These are phyloP conservation scores for Cymbopogon citratus DNA, from an alignment of 176 grass and related monocot genomes.

Conservation along the genomic window DNA sequence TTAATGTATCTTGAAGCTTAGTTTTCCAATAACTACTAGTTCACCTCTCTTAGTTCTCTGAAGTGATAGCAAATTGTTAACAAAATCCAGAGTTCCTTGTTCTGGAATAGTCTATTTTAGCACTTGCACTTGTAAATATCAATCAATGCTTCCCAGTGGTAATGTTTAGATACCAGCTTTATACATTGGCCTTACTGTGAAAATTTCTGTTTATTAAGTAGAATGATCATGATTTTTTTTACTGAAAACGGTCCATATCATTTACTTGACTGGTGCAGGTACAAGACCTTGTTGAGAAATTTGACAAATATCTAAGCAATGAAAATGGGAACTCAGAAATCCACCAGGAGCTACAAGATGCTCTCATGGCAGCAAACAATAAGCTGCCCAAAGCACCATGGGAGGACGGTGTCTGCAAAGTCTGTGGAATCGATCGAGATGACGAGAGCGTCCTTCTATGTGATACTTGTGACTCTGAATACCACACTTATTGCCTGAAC, in stretches of 20 bases:
- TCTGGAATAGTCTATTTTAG: background rate
- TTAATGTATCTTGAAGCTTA: background rate
- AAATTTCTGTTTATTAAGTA: conserved; percentile 9
- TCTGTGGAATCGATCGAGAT: conserved; percentile 89
- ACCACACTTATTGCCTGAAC: conserved; percentile 92
- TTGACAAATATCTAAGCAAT: conserved; percentile 35
- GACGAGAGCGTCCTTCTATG: conserved; percentile 91
- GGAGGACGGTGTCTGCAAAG: conserved; percentile 98
- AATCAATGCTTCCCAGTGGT: background rate
- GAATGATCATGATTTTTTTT: background rate
- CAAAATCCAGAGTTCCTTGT: background rate
- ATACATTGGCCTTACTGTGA: conserved; percentile 5
- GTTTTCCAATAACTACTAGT: conserved; percentile 7
- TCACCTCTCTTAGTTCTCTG: conserved; percentile 10
- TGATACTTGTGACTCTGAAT: conserved; percentile 91
- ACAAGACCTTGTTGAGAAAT: conserved; percentile 62
- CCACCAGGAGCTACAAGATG: conserved; percentile 53
- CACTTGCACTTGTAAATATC: background rate
- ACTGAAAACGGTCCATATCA: conserved; percentile 17
- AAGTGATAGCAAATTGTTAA: background rate
- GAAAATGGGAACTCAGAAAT: conserved; percentile 41
- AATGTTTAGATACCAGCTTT: background rate
- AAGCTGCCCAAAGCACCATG: conserved; percentile 67
- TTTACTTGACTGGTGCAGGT: conserved; percentile 54
- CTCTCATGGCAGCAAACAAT: conserved; percentile 48